Percentiles rank a stretch among this genome's conserved stretches.
Evolutionary conservation across 169 alveolate species (phyloP).

Genomic region (Eimeria brunetti): DNA sequence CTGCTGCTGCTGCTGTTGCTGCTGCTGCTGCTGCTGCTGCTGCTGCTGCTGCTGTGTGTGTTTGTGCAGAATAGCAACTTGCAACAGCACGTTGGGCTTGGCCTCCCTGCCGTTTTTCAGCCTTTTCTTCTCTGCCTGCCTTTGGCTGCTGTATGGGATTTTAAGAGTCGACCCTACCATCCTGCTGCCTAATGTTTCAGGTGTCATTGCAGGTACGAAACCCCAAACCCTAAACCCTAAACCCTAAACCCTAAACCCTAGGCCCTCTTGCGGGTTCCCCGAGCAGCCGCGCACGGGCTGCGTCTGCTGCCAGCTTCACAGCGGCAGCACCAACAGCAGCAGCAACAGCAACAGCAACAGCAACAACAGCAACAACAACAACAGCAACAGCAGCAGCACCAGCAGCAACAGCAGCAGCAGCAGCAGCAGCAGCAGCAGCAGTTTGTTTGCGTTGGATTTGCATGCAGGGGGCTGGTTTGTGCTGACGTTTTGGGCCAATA

Average conservation of each 20-base stretch:
- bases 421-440: not conserved
- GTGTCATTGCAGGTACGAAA: slow-evolving; percentile 65
- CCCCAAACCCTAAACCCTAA: not conserved
- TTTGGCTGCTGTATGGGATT: slow-evolving; percentile 68
- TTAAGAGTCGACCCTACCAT: slow-evolving; percentile 46
- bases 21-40: slow-evolving; percentile 29
- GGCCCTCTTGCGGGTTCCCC: not conserved
- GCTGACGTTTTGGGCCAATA: slow-evolving; percentile 51
- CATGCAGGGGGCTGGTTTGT: slow-evolving; percentile 58
- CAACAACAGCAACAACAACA: not conserved
- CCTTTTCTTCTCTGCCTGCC: slow-evolving; percentile 61
- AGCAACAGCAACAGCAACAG: not conserved
- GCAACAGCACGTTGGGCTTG: slow-evolving; percentile 61
- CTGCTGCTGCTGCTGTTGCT: slow-evolving; percentile 5
- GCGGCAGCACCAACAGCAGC: not conserved
- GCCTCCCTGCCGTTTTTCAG: slow-evolving; percentile 48
- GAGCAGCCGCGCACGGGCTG: too few species aligned
- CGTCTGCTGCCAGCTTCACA: not conserved
- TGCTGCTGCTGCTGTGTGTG: slow-evolving; percentile 1
- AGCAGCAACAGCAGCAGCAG: not conserved
- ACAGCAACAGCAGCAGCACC: not conserved
- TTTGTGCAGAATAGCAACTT: slow-evolving; percentile 28
- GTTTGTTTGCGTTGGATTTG: not conserved
- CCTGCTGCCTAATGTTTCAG: slow-evolving; percentile 64
- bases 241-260: slow-evolving; percentile 21